Evolutionary conservation across 495 filamentous ascomycete species (phyloP), one percentile per base, ranked within the genome.

Genomic region (Lophium mytilinum): DNA sequence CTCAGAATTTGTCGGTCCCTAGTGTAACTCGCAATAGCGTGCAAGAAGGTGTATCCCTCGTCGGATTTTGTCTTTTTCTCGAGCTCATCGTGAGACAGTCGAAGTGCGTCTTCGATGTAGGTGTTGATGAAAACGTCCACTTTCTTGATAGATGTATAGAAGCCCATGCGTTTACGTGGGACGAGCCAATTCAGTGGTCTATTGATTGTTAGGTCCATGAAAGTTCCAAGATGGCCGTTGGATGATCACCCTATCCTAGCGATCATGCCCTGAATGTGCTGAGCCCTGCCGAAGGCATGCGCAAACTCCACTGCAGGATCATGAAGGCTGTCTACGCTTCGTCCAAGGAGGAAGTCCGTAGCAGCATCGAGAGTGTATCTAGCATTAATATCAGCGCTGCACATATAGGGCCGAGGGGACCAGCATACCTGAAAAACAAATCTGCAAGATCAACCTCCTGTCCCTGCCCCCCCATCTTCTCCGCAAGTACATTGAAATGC

Each of bases 311-410:
- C 68, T 50, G 72, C 71, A 1, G 77, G 77, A 47, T 81, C 75
- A n/a, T 68, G 63, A 35, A 81, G 52, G 48, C 76, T 81, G 49
- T 80, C 71, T 50, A 79, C 76, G 52, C 74, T 76, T 1, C 71
- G 65, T 9, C 81, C 80, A 1, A 84, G 69, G 4, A 84, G 68
- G 57, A 82, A 84, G 51, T 83, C 78, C 10, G 80, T 83, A 10
- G 79, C 78, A 17, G 78, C 75, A 54, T 84, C 81, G 0, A 84
- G 71, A 1, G 80, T 81, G 58, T 66, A 71, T 37, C 62, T 57
- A 18, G 41, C 17, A 50, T 18, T 11, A 5, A 43, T 2, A 34
- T 56, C 36, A 58, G 50, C 40, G 8, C 9, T 5, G n/a, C 18
- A 48, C 33, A 43, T 30, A 1, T 12, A 2, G 21, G 35, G 34